Evolutionary conservation across 2,329 filamentous ascomycete species (phyloP).

Genomic region (Cercospora zeina): DNA sequence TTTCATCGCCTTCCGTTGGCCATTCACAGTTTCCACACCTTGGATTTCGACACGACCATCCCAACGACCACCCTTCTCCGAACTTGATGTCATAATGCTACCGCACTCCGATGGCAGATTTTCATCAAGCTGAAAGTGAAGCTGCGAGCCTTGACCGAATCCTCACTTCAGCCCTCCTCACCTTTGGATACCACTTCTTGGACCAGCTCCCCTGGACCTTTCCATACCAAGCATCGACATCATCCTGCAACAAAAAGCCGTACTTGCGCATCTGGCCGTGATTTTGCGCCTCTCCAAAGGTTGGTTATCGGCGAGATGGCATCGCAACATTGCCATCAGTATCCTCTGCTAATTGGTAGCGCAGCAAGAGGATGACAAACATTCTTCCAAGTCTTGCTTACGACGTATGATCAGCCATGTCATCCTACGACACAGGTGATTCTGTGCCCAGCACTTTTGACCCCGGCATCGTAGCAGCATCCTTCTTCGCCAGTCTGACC

Average conservation of each 20-base stretch:
- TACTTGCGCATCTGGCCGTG: background rate
- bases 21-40: background rate
- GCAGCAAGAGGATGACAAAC: background rate
- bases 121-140: background rate
- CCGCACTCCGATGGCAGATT: background rate
- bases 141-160: background rate
- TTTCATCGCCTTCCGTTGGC: background rate
- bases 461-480: constrained; percentile 66
- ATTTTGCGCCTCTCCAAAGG: background rate
- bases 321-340: background rate
- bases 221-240: background rate
- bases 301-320: background rate
- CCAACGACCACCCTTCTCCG: background rate
- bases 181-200: background rate
- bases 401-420: constrained; percentile 10
- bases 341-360: background rate
- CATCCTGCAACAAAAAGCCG: background rate
- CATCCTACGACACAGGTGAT: constrained; percentile 15
- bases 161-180: constrained; percentile 1
- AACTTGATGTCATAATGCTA: background rate
- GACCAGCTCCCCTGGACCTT: background rate
- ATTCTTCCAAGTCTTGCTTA: background rate
- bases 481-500: constrained; percentile 68
- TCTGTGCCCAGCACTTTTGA: constrained; percentile 45
- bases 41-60: background rate